Base-by-base conservation (phyloP, 768 basidiomycete genomes). In the Hygrophorus russula region DNA sequence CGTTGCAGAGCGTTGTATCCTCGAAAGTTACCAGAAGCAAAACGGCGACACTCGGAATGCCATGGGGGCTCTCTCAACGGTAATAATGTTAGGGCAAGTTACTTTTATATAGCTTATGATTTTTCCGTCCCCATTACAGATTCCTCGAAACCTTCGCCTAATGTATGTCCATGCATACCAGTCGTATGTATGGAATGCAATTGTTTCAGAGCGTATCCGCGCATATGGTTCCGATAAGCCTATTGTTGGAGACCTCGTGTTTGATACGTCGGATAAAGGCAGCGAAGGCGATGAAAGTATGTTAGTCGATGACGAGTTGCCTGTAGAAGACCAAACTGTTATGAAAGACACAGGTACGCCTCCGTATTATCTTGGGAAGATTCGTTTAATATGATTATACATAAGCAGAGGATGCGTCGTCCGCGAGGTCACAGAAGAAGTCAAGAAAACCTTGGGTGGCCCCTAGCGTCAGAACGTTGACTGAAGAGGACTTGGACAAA, bases 141-240 rank as follows among this genome's bases (percentile, higher is more conserved):
- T 99, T 51, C 96, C 96, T 11, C 75, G 84, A 44, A 98, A 94
- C 56, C 74, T 99, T 46, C 76, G 96, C 40, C 66, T 96, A 50
- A 97, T 99, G 88, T 99, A 98, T 59, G 80, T 97, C 43, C 96
- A 99, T 60, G 93, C 93, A 24, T 99, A 97, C 59, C 96, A 99
- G 60, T 93, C 89, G 12, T 99, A 97, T 53, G 82, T 98, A 28
- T 99, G 94, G 94, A 99, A 99, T 62, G 80, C 90, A 37, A 82
- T 97, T 44, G 89, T 93, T 32, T 97, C 93, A 2, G 91, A 97
- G 61, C 83, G 96, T 10, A 80, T 98, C 54, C 79, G 77, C 46
- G 69, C 71, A 38, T 80, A 80, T 53, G 91, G 93, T 24, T 65
- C 73, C 40, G 74, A 82, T 40, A 70, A 73, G 47, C 80, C 89